Evolutionary conservation across 345 rosid genomes (phyloP).

Genomic region (Barbarea vulgaris): DNA sequence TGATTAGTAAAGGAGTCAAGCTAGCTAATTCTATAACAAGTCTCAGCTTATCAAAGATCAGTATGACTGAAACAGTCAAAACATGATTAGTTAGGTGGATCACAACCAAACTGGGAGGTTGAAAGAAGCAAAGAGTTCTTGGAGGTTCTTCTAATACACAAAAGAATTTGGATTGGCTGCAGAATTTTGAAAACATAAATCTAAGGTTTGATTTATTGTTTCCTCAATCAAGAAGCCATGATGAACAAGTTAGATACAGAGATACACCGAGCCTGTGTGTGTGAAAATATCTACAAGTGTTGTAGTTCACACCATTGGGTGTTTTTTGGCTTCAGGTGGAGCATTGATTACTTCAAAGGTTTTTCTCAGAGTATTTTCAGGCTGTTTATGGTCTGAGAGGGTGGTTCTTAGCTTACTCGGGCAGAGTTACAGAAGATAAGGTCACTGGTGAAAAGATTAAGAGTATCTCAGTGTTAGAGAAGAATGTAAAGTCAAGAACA

Average conservation of each 20-base stretch:
- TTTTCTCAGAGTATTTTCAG: too few species aligned
- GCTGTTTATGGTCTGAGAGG: too few species aligned
- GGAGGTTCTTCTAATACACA: neutral
- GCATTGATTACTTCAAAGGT: too few species aligned
- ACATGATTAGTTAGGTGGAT: neutral
- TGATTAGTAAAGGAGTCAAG: too few species aligned
- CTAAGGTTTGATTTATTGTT: neutral
- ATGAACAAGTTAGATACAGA: neutral
- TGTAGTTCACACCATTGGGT: neutral
- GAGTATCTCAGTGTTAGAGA: neutral
- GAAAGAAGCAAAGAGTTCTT: neutral
- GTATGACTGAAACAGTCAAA: neutral
- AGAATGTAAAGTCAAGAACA: neutral
- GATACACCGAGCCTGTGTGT: neutral
- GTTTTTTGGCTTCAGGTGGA: neutral
- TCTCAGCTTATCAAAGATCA: too few species aligned
- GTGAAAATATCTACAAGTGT: neutral
- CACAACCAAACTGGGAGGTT: neutral
- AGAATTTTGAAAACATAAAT: neutral
- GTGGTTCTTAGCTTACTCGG: too few species aligned
- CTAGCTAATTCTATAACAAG: too few species aligned
- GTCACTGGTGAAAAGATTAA: neutral
- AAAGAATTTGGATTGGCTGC: neutral
- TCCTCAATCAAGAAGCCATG: neutral
- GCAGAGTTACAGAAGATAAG: neutral